phyloP scores from a whole-genome alignment of 2,329 filamentous ascomycete genomes.

The Paracoccidioides brasiliensis region DNA sequence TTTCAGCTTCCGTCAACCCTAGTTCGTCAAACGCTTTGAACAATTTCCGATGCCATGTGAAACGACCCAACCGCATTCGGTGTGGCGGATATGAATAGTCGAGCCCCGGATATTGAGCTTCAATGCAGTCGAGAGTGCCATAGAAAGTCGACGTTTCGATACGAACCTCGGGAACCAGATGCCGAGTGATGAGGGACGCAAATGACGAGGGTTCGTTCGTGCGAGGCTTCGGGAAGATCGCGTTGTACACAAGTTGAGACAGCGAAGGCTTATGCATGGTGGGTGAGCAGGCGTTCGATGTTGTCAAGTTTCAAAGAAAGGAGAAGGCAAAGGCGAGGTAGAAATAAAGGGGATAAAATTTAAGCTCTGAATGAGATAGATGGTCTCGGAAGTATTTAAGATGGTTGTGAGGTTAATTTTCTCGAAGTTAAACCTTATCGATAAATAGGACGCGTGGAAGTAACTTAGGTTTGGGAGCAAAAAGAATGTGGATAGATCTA shows the following conservation, averaged over 20 bases:
- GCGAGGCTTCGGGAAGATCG: constrained; percentile 44
- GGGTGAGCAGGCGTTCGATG: constrained; percentile 4
- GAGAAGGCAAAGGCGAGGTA: background rate
- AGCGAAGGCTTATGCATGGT: constrained; percentile 49
- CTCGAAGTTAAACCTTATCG: background rate
- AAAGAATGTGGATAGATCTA: background rate
- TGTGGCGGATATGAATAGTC: constrained; percentile 51
- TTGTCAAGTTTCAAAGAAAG: background rate
- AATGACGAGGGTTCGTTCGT: constrained; percentile 46
- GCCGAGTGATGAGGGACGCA: constrained; percentile 45
- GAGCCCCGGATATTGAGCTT: constrained; percentile 53
- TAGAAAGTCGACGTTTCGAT: constrained; percentile 52
- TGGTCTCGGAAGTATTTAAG: background rate
- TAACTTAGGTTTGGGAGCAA: background rate
- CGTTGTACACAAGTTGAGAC: constrained; percentile 44
- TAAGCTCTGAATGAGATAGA: background rate
- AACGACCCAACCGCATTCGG: constrained; percentile 48
- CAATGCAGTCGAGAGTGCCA: constrained; percentile 49
- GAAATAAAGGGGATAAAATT: background rate
- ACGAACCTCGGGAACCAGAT: constrained; percentile 52
- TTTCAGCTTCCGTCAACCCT: constrained; percentile 45
- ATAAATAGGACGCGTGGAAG: background rate
- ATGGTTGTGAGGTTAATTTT: background rate
- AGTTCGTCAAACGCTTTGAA: constrained; percentile 50
- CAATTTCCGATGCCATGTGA: constrained; percentile 46